These are phyloP conservation scores for Candida albicans DNA, from an alignment of 1,139 yeast species.

Conservation along the genomic window DNA sequence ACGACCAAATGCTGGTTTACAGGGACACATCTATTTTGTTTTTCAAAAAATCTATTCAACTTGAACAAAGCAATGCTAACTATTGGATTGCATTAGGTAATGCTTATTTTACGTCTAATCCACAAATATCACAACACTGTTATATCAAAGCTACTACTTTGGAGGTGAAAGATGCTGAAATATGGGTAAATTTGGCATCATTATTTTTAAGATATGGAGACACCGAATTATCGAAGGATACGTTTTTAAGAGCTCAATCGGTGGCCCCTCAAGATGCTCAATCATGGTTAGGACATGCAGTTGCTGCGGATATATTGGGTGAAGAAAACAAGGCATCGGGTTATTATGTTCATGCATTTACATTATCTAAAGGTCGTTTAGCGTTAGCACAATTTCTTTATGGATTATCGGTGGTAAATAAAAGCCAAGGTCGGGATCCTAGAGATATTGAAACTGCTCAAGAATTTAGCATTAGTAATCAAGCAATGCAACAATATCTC, in stretches of 20 bases:
- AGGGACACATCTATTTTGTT: constrained; percentile 54
- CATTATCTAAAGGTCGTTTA: constrained; percentile 70
- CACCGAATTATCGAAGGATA: constrained; percentile 66
- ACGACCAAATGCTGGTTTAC: constrained; percentile 15
- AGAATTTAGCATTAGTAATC: constrained; percentile 64
- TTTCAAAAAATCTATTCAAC: constrained; percentile 65
- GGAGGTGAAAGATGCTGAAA: constrained; percentile 63
- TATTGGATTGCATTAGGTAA: constrained; percentile 87
- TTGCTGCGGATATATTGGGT: constrained; percentile 62
- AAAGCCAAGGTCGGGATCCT: constrained; percentile 45
- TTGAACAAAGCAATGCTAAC: constrained; percentile 67
- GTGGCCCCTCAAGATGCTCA: constrained; percentile 72
- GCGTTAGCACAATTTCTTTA: constrained; percentile 73
- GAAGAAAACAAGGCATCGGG: constrained; percentile 51
- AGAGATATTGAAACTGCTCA: constrained; percentile 60
- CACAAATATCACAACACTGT: constrained; percentile 86
- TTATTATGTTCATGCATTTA: constrained; percentile 74
- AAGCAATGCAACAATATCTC: constrained; percentile 73
- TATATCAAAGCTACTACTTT: constrained; percentile 77
- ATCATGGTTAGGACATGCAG: constrained; percentile 90
- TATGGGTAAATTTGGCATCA: constrained; percentile 84
- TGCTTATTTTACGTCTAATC: constrained; percentile 57
- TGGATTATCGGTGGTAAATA: constrained; percentile 57
- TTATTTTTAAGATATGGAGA: constrained; percentile 73
- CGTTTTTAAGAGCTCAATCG: constrained; percentile 75